Base-by-base conservation (phyloP, 345 rosid genomes). In the Heritiera littoralis region DNA sequence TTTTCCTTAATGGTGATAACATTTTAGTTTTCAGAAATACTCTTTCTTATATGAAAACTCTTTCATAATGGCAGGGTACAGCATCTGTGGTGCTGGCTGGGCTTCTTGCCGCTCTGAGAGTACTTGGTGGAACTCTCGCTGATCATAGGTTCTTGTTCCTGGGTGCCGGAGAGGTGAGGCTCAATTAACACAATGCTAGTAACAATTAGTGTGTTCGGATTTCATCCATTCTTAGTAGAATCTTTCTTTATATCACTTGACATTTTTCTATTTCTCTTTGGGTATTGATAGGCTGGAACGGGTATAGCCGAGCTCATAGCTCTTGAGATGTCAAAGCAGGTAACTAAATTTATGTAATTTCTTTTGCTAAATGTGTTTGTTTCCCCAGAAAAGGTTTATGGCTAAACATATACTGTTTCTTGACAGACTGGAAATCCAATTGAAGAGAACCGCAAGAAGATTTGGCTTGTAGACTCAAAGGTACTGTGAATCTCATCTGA, bases 381-480 rank as follows among this genome's bases (percentile, higher is more conserved):
- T 30, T 65, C 70, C 9, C 38, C 63, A 52, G 40, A 30, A 83
- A 54, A 17, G 65, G 52, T 65, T 79, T 69, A 73, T 81, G 72
- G 80, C 67, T 77, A 77, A 83, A 79, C 66, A 72, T 54, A 43
- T 46, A 23, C 5, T 3, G 59, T 60, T 85, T 76, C 75, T 81
- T 80, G 81, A 55, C 87, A 94, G 98, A 89, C 87, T 12, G 77
- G 86, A 83, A 58, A 60, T 79, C 86, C 98, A 28, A 74, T 94
- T 15, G 95, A 91, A 82, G 97, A 94, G 82, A 86, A 90, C 30
- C 86, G 98, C 77, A 89, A 92, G 87, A 94, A 94, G 84, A 87
- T 96, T 67, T 96, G 99, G 99, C 98, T 96, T 40, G 97, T 94
- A 55, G 99, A 96, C 86, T 96, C 99, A 41, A 96, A 91, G 94